A percentile compares a stretch with the other conserved stretches of the same genome.
Evolutionary conservation across 2,329 filamentous ascomycete species (phyloP).

Genomic region (Fusarium buharicum): DNA sequence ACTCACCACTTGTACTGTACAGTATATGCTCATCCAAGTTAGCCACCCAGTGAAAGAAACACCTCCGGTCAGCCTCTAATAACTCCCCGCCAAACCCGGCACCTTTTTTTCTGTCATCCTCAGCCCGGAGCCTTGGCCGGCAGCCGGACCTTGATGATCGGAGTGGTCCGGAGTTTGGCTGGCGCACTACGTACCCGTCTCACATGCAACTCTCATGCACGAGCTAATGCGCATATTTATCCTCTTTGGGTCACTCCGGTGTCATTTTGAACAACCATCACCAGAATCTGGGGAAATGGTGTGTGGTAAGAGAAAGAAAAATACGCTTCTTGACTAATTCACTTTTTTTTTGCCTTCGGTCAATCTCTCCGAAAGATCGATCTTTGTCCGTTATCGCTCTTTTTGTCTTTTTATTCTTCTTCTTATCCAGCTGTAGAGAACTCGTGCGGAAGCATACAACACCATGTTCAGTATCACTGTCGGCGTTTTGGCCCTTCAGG

Average conservation of each 20-base stretch:
- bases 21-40: not conserved
- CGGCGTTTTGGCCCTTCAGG: slow-evolving; percentile 81
- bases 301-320: not conserved
- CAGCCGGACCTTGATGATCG: slow-evolving; percentile 10
- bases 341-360: slow-evolving; percentile 27
- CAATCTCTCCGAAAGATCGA: slow-evolving; percentile 22
- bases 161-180: slow-evolving; percentile 23
- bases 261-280: slow-evolving; percentile 15
- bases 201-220: slow-evolving; percentile 21
- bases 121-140: not conserved
- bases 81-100: too few relatives aligned
- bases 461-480: slow-evolving; percentile 57
- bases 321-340: slow-evolving; percentile 7
- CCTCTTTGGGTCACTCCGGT: slow-evolving; percentile 38
- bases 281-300: slow-evolving; percentile 38
- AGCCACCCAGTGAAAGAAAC: not conserved
- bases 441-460: not conserved
- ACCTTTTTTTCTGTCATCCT: not conserved
- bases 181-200: slow-evolving; percentile 17
- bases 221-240: slow-evolving; percentile 31
- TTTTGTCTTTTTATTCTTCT: not conserved
- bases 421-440: not conserved
- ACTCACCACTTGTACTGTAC: too few relatives aligned
- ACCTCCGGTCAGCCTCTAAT: too few relatives aligned
- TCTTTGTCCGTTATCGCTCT: slow-evolving; percentile 32